phyloP scores from a whole-genome alignment of 805 yeast genomes.

The Candida arabinofermentans region DNA sequence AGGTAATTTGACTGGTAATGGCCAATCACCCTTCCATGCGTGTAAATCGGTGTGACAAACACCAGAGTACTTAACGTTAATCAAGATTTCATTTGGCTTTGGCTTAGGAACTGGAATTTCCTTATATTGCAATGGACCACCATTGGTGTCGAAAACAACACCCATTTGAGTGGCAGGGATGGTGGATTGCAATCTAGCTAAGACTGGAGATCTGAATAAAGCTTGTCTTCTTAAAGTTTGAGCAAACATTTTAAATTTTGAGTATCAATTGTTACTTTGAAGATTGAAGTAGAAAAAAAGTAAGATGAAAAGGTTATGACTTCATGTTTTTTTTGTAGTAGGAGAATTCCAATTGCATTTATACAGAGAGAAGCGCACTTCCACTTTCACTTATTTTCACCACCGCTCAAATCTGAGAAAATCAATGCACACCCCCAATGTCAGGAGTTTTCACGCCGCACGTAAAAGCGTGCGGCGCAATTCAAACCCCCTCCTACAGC shows the following conservation, averaged over 20 bases:
- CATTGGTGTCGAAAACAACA: slow-evolving; percentile 61
- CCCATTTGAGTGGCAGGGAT: slow-evolving; percentile 69
- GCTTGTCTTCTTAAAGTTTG: slow-evolving; percentile 15
- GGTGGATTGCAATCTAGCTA: slow-evolving; percentile 25
- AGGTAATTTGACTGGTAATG: slow-evolving; percentile 54
- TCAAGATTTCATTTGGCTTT: slow-evolving; percentile 58
- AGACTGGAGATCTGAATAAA: slow-evolving; percentile 14
- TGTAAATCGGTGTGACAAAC: slow-evolving; percentile 74
- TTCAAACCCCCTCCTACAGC: no score
- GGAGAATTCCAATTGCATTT: background rate
- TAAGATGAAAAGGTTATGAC: background rate
- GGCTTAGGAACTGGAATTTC: slow-evolving; percentile 72
- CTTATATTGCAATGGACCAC: slow-evolving; percentile 60
- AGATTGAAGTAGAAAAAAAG: background rate
- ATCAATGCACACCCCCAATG: no score
- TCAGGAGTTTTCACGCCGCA: no score
- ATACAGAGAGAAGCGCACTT: no score
- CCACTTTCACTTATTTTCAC: no score
- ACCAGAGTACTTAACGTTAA: slow-evolving; percentile 69
- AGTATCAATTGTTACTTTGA: background rate
- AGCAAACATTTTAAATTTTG: slow-evolving; percentile 16
- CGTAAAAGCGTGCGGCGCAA: no score
- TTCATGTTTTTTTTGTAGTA: background rate
- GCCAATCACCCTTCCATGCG: slow-evolving; percentile 74
- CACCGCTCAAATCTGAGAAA: no score